These are phyloP conservation scores for Solanum neorickii DNA, from an alignment of 257 asterid genomes.

Conservation along the genomic window DNA sequence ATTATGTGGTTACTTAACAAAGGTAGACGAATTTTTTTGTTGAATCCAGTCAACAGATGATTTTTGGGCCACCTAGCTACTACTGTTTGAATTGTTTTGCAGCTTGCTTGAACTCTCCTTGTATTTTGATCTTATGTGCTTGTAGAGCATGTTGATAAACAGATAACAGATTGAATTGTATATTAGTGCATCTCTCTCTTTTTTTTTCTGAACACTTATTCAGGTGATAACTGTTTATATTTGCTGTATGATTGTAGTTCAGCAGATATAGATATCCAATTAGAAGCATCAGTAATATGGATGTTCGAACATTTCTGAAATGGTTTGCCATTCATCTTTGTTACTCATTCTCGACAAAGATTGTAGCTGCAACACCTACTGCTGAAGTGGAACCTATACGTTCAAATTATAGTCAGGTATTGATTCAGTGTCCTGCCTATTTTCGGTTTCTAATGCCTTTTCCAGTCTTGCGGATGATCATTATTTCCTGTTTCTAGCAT, in stretches of 20 bases:
- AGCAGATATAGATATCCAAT: slow-evolving; percentile 85
- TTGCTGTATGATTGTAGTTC: slow-evolving; percentile 92
- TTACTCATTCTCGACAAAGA: slow-evolving; percentile 64
- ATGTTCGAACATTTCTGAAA: slow-evolving; percentile 55
- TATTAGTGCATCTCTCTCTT: neutral
- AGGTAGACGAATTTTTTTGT: slow-evolving; percentile 26
- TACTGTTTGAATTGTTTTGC: neutral
- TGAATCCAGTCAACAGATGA: neutral
- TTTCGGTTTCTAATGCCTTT: neutral
- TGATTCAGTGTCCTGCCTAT: neutral
- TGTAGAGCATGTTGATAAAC: neutral
- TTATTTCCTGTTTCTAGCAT: neutral
- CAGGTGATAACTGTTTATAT: neutral
- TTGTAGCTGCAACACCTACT: slow-evolving; percentile 87
- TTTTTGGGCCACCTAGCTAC: neutral
- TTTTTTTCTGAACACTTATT: neutral
- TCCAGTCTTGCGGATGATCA: neutral
- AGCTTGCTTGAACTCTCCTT: neutral
- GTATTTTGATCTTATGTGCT: neutral
- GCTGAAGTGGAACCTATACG: slow-evolving; percentile 87
- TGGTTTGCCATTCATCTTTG: slow-evolving; percentile 83
- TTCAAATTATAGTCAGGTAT: slow-evolving; percentile 71
- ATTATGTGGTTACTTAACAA: slow-evolving; percentile 75
- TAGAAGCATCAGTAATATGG: slow-evolving; percentile 86
- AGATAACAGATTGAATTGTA: neutral